A percentile compares a stretch with the other conserved stretches of the same genome.
These are phyloP conservation scores for Pyrenula massariospora DNA, from an alignment of 495 filamentous ascomycete genomes.

Conservation along the genomic window DNA sequence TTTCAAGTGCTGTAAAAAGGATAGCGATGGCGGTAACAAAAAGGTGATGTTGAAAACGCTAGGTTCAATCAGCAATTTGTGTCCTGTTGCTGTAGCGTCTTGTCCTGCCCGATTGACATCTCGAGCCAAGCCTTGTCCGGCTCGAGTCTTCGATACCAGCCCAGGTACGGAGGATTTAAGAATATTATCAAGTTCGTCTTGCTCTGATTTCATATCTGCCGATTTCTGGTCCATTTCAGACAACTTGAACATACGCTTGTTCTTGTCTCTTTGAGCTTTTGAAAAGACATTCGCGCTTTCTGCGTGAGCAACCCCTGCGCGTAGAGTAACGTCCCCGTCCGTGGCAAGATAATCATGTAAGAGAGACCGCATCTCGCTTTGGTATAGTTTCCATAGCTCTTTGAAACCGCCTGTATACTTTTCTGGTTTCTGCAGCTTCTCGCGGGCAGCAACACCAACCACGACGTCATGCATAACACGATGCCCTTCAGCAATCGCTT, in stretches of 20 bases:
- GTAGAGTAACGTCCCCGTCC: constrained; percentile 56
- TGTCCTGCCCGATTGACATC: constrained; percentile 26
- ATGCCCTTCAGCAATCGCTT: constrained; percentile 91
- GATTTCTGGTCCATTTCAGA: constrained; percentile 70
- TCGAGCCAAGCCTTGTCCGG: constrained; percentile 15
- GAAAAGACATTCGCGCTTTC: constrained; percentile 45
- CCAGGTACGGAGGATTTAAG: constrained; percentile 85
- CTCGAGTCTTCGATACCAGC: constrained; percentile 67
- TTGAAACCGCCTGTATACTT: constrained; percentile 69
- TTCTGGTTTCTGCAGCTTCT: constrained; percentile 43
- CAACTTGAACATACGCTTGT: constrained; percentile 78
- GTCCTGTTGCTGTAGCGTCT: constrained; percentile 51
- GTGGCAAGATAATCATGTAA: constrained; percentile 95
- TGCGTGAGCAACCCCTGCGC: constrained; percentile 31
- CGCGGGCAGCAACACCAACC: constrained; percentile 65
- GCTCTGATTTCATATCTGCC: constrained; percentile 61
- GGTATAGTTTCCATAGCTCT: constrained; percentile 87
- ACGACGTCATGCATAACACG: constrained; percentile 87
- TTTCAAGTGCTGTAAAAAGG: constrained; percentile 84
- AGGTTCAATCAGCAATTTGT: constrained; percentile 85
- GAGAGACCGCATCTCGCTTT: constrained; percentile 81
- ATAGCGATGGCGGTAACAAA: constrained; percentile 82
- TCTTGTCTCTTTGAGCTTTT: constrained; percentile 54
- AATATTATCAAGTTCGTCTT: constrained; percentile 83
- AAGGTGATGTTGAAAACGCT: constrained; percentile 97